phyloP scores from a whole-genome alignment of 768 basidiomycete genomes.

The Lactarius evosmus region DNA sequence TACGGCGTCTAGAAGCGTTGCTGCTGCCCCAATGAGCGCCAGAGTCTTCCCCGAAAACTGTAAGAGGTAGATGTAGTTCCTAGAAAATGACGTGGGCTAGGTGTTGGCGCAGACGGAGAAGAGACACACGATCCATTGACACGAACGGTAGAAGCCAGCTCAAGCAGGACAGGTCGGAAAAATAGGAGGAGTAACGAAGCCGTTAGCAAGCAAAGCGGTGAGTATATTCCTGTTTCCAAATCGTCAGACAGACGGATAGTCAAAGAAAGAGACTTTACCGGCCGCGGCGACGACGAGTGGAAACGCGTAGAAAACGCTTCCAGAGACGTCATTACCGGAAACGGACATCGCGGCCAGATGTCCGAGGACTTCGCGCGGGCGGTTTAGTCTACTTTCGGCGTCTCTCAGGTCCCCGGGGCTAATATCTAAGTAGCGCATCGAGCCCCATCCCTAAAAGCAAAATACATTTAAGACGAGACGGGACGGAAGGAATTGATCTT shows the following conservation, averaged over 20 bases:
- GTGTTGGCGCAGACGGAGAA: neutral
- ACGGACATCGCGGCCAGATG: slow-evolving; percentile 24
- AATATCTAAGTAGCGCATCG: slow-evolving; percentile 26
- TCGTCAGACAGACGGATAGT: neutral
- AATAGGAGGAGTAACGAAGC: slow-evolving; percentile 24
- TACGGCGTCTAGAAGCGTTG: slow-evolving; percentile 25
- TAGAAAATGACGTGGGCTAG: neutral
- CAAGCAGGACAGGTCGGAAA: slow-evolving; percentile 23
- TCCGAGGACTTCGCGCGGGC: slow-evolving; percentile 20
- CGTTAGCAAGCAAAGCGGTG: slow-evolving; percentile 27
- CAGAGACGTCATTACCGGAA: slow-evolving; percentile 25
- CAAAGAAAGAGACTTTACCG: neutral
- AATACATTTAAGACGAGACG: neutral
- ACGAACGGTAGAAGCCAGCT: slow-evolving; percentile 22
- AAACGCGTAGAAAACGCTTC: slow-evolving; percentile 28
- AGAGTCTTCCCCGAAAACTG: slow-evolving; percentile 24
- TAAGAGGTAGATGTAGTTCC: slow-evolving; percentile 19
- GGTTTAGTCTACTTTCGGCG: slow-evolving; percentile 13
- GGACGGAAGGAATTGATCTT: neutral
- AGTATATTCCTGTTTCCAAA: slow-evolving; percentile 22
- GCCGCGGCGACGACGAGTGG: slow-evolving; percentile 25
- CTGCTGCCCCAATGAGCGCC: slow-evolving; percentile 25
- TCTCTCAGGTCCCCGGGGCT: slow-evolving; percentile 6
- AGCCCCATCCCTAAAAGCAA: slow-evolving; percentile 26
- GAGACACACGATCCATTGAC: slow-evolving; percentile 23